Conservation (phyloP, 148 eudicot genomes). For the Silene latifolia region DNA sequence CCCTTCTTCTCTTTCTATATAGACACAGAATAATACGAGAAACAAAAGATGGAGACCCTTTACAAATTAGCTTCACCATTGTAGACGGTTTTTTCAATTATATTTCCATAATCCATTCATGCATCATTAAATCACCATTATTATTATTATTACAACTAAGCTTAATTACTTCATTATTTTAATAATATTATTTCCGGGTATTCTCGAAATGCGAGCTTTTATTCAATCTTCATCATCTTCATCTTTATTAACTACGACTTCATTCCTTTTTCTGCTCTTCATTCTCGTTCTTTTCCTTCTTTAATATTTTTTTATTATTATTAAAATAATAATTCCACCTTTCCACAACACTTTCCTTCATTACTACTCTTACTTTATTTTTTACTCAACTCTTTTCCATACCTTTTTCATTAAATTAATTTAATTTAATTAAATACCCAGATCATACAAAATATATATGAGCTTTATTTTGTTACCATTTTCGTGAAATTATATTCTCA, state of each 20-base stretch:
- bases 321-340: neutral
- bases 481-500: slow-evolving; percentile 26
- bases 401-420: neutral
- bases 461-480: slow-evolving; percentile 16
- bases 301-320: slow-evolving; percentile 26
- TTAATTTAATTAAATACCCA: slow-evolving; percentile 7
- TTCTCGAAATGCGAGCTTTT: slow-evolving; percentile 7
- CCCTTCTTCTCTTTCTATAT: too few relatives aligned
- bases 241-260: neutral
- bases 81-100: too few relatives aligned
- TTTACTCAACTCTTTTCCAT: slow-evolving; percentile 14
- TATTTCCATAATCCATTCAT: too few relatives aligned
- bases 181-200: neutral
- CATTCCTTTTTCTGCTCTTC: slow-evolving; percentile 67
- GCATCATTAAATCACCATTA: too few relatives aligned
- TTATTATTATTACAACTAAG: too few relatives aligned
- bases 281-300: slow-evolving; percentile 65
- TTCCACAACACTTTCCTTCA: slow-evolving; percentile 20
- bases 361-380: slow-evolving; percentile 23
- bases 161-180: too few relatives aligned
- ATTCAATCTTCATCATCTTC: slow-evolving; percentile 6
- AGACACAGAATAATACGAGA: too few relatives aligned
- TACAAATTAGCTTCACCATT: too few relatives aligned
- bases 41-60: too few relatives aligned
- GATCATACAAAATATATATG: slow-evolving; percentile 1